Percentiles rank a stretch among this genome's conserved stretches.
phyloP scores from a whole-genome alignment of 768 basidiomycete genomes.

The Termitomyces sp. region DNA sequence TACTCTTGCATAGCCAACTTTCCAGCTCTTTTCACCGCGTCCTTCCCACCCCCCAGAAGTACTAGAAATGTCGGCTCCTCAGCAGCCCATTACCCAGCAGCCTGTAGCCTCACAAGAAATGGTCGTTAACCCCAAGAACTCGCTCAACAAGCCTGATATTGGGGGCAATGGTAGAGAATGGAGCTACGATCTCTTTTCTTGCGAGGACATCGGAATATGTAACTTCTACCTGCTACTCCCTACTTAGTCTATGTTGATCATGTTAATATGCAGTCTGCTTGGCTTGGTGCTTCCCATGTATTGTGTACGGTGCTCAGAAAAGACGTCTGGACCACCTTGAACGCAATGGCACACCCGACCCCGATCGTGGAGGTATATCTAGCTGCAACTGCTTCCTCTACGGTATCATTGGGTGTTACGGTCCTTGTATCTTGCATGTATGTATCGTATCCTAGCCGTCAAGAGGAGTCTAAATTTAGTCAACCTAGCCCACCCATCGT shows the following conservation, averaged over 20 bases:
- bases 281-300: constrained; percentile 33
- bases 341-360: constrained; percentile 25
- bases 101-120: constrained; percentile 17
- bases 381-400: constrained; percentile 25
- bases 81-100: constrained; percentile 8
- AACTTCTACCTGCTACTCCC: background rate
- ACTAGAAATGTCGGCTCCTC: background rate
- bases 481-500: background rate
- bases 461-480: no score
- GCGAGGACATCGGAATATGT: constrained; percentile 19
- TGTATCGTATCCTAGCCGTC: background rate
- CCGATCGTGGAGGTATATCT: constrained; percentile 27
- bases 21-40: background rate
- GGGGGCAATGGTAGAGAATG: constrained; percentile 22
- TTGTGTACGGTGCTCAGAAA: constrained; percentile 31
- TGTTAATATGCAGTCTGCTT: constrained; percentile 16
- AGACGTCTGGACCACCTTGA: constrained; percentile 28
- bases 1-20: background rate
- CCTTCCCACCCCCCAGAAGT: background rate
- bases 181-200: constrained; percentile 22
- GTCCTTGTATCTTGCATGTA: constrained; percentile 29
- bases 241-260: background rate
- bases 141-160: constrained; percentile 21
- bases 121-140: constrained; percentile 18
- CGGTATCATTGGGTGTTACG: constrained; percentile 16